phyloP scores from a whole-genome alignment of 1,139 yeast species.

The Wickerhamomyces sp. region DNA sequence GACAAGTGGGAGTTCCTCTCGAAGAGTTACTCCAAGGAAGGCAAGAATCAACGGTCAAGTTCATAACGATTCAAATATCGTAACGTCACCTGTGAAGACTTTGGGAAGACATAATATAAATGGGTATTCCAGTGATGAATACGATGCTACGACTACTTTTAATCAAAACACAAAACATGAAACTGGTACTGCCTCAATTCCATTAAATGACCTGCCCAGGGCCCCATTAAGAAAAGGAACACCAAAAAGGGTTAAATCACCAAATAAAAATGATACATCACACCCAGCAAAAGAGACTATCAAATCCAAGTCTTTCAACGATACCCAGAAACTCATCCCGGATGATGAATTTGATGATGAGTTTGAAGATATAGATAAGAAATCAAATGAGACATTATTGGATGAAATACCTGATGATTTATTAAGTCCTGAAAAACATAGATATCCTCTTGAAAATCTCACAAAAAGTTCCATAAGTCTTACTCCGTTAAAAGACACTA shows the following conservation, averaged over 20 bases:
- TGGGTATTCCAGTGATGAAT: constrained; percentile 6
- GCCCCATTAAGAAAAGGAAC: constrained; percentile 19
- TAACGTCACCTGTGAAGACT: constrained; percentile 19
- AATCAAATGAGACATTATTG: constrained; percentile 13
- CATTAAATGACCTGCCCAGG: constrained; percentile 17
- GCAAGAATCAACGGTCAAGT: constrained; percentile 1
- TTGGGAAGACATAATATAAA: constrained; percentile 7
- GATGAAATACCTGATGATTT: constrained; percentile 21
- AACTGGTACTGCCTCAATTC: constrained; percentile 11
- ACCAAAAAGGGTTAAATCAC: constrained; percentile 7
- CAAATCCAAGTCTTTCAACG: neutral
- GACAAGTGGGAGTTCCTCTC: constrained; percentile 1
- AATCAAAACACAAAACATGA: neutral
- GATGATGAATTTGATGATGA: constrained; percentile 5
- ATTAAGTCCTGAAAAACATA: constrained; percentile 22
- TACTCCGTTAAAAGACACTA: neutral
- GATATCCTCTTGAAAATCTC: constrained; percentile 14
- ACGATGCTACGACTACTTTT: constrained; percentile 7
- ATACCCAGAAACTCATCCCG: constrained; percentile 2
- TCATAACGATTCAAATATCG: constrained; percentile 17
- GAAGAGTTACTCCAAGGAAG: constrained; percentile 3
- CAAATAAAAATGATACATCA: constrained; percentile 1
- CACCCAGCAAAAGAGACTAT: neutral
- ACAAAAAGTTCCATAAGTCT: constrained; percentile 1
- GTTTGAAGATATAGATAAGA: constrained; percentile 3